Conservation (phyloP, 345 rosid genomes). For the Cardamine chenopodiifolia region DNA sequence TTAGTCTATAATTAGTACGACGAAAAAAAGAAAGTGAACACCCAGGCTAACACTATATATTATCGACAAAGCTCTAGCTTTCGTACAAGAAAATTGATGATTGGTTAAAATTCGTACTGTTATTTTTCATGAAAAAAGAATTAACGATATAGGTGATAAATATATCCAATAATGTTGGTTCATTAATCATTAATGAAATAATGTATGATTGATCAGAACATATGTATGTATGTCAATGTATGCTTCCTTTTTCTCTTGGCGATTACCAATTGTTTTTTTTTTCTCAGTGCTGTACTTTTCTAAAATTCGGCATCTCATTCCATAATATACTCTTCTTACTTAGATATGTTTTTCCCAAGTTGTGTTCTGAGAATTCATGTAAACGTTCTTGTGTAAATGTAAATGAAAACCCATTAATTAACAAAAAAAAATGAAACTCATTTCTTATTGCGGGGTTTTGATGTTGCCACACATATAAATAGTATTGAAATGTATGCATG, state of each 20-base stretch:
- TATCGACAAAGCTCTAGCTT: constrained; percentile 29
- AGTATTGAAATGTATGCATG: not conserved
- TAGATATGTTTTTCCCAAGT: not conserved
- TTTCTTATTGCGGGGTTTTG: not conserved
- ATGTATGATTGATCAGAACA: not conserved
- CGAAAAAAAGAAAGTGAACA: not conserved
- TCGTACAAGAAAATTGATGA: constrained; percentile 27
- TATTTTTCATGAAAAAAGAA: not conserved
- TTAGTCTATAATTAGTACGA: constrained; percentile 36
- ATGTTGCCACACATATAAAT: not conserved
- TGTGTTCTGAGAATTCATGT: not conserved
- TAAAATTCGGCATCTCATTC: not conserved
- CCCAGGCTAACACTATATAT: constrained; percentile 11
- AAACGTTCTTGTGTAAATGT: not conserved
- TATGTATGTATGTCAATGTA: constrained; percentile 17
- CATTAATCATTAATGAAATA: not conserved
- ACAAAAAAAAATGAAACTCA: not conserved
- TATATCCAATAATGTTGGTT: not conserved
- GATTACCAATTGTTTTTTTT: not conserved
- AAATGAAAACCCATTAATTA: not conserved
- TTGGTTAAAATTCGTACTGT: not conserved
- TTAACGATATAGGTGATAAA: not conserved
- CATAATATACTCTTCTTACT: not conserved
- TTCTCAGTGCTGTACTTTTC: not conserved
- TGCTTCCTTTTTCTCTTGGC: not conserved